Evolutionary conservation across 371 early-diverging fungal genomes (phyloP).

Genomic region (Mortierella sp.): DNA sequence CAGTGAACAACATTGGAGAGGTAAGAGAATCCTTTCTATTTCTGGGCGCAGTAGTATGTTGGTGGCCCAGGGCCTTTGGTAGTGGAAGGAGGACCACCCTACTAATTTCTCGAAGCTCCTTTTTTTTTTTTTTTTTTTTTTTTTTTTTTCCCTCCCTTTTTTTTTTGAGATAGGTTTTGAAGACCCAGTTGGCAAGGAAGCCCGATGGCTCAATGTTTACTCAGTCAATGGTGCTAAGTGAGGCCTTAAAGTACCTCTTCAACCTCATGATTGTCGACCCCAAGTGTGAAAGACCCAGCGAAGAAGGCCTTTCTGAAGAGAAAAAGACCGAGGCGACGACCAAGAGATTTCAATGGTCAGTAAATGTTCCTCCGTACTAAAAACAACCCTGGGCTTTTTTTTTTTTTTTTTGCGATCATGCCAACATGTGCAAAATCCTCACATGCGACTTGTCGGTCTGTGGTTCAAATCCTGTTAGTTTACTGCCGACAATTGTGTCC

Average conservation of each 20-base stretch:
- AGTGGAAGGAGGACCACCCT: too few species aligned
- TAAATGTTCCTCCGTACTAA: too few species aligned
- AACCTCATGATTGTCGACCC: constrained; percentile 62
- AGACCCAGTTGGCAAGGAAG: constrained; percentile 37
- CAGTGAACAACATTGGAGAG: constrained; percentile 54
- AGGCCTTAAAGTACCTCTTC: constrained; percentile 69
- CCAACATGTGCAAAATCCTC: too few species aligned
- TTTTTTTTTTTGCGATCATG: not conserved
- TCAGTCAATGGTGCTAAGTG: constrained; percentile 59
- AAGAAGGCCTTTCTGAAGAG: constrained; percentile 18
- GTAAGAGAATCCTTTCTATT: too few species aligned
- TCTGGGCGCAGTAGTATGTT: too few species aligned
- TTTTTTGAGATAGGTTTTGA: constrained; percentile 15
- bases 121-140: not conserved
- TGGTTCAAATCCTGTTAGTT: constrained; percentile 24
- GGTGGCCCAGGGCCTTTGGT: too few species aligned
- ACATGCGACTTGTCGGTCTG: too few species aligned
- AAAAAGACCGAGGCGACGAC: constrained; percentile 18
- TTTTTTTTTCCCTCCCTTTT: not conserved
- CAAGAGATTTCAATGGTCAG: constrained; percentile 51
- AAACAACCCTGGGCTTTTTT: too few species aligned
- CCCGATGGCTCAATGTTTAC: constrained; percentile 55
- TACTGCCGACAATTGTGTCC: constrained; percentile 57
- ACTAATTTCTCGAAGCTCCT: too few species aligned
- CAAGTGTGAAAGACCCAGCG: constrained; percentile 25